A percentile compares a stretch with the other conserved stretches of the same genome.
Conservation (phyloP, 805 yeast species). For the Candida mattraensis region DNA sequence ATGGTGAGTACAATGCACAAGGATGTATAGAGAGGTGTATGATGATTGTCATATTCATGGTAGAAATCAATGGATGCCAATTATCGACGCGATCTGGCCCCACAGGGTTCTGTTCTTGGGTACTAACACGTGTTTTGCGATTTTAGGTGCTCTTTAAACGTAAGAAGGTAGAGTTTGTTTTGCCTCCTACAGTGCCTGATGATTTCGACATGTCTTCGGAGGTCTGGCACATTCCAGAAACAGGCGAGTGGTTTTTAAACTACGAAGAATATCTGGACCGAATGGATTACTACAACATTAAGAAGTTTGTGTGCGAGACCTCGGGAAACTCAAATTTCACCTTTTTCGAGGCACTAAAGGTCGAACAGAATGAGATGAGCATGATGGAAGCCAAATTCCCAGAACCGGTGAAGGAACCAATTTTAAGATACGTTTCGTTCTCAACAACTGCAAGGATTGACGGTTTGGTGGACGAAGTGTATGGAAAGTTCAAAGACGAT, state of each 20-base stretch:
- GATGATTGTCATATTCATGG: too few relatives aligned
- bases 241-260: conserved; percentile 81
- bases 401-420: conserved; percentile 87
- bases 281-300: conserved; percentile 68
- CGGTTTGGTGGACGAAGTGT: conserved; percentile 83
- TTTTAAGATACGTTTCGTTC: conserved; percentile 81
- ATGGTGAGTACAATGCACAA: too few relatives aligned
- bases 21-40: conserved; percentile 1
- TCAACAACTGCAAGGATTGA: conserved; percentile 81
- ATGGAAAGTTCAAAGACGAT: conserved; percentile 71
- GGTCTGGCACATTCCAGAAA: conserved; percentile 81
- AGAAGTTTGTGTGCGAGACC: conserved; percentile 91
- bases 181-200: conserved; percentile 56
- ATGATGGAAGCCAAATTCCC: conserved; percentile 84
- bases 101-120: too few relatives aligned
- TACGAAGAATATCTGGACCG: conserved; percentile 76
- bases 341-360: conserved; percentile 81
- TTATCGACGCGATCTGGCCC: too few relatives aligned
- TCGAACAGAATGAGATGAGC: conserved; percentile 63
- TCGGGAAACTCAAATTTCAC: conserved; percentile 92
- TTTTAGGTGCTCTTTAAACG: conserved; percentile 77
- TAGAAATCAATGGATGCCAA: too few relatives aligned
- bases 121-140: conserved; percentile 9
- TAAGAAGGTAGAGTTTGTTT: conserved; percentile 61
- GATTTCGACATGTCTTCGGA: conserved; percentile 53